Base-by-base conservation (phyloP, 2,329 filamentous ascomycete genomes). In the Paracamarosporium sp. region DNA sequence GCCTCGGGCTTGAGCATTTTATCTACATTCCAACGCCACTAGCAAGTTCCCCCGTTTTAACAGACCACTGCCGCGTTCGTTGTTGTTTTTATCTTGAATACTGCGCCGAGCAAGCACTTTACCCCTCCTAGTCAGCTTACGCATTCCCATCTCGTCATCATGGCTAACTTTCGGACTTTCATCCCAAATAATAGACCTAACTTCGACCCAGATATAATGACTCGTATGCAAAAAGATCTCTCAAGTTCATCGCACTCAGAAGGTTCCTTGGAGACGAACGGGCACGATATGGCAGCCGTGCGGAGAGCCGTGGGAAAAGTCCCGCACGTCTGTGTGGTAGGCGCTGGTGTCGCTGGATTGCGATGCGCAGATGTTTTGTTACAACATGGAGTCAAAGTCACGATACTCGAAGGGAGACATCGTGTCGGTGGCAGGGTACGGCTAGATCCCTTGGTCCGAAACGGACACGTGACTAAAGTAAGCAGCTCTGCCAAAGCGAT, bases 301-400 rank as follows among this genome's bases (percentile, higher is more conserved):
- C 66, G 70, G 11, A 68, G 73, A 59, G 60, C 63, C 17, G 64
- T 68, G 24, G 73, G 71, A 25, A 76, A 73, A 52, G 74, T 68
- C 43, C 83, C 85, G 7, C 86, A 87, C 60, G 76, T 92, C 38
- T 87, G 85, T 30, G 79, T 93, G n/a, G 77, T 93, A 36, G 90
- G 90, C 17, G 89, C 88, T 36, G 90, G 90, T 5, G 80, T 92
- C 25, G 83, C 89, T 5, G 90, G 90, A 0, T 79, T 93, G n/a
- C 82, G 89, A 61, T 90, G 88, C 69, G 88, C 89, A 51, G 88
- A 91, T 62, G 73, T 91, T 1, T 78, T 93, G 0, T 76, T 90
- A 2, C 81, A 85, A 54, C 81, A 86, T 70, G 89, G 88, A 15
- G 86, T 88, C 66, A 79, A 83, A 36, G 89, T 92, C 12, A 90